These are phyloP conservation scores for Colletotrichum graminicola DNA, from an alignment of 2,329 filamentous ascomycete species.

Conservation along the genomic window DNA sequence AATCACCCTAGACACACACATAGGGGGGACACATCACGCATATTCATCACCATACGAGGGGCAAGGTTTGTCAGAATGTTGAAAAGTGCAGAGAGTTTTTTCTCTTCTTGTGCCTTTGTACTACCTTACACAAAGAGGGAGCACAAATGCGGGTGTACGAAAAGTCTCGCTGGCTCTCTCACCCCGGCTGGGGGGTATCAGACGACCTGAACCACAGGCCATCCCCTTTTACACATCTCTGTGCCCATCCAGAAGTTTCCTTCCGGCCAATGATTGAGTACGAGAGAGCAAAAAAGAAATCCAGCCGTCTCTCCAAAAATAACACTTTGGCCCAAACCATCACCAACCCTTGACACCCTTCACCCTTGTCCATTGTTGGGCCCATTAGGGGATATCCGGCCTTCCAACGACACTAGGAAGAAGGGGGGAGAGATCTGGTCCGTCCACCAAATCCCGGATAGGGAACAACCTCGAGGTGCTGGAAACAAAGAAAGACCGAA, in stretches of 20 bases:
- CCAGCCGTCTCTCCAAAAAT: conserved; percentile 42
- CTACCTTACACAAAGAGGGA: conserved; percentile 53
- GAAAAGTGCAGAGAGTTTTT: conserved; percentile 47
- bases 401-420: conserved; percentile 13
- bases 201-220: conserved; percentile 15
- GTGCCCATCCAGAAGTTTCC: conserved; percentile 30
- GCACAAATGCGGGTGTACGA: conserved; percentile 32
- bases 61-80: background rate
- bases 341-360: background rate
- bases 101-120: conserved; percentile 54
- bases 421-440: background rate
- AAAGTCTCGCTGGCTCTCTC: conserved; percentile 26
- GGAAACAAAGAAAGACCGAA: conserved; percentile 14
- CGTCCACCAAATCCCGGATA: conserved; percentile 25
- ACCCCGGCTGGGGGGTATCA: conserved; percentile 38
- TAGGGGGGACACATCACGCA: background rate
- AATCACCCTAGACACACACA: background rate
- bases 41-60: background rate
- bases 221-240: conserved; percentile 15
- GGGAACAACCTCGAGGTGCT: conserved; percentile 1
- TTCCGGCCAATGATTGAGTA: conserved; percentile 13
- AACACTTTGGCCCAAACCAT: conserved; percentile 20
- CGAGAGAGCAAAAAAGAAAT: conserved; percentile 10
- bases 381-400: conserved; percentile 42
- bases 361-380: conserved; percentile 12